phyloP scores from a whole-genome alignment of 495 filamentous ascomycete species.

The Alectoria sarmentosa region DNA sequence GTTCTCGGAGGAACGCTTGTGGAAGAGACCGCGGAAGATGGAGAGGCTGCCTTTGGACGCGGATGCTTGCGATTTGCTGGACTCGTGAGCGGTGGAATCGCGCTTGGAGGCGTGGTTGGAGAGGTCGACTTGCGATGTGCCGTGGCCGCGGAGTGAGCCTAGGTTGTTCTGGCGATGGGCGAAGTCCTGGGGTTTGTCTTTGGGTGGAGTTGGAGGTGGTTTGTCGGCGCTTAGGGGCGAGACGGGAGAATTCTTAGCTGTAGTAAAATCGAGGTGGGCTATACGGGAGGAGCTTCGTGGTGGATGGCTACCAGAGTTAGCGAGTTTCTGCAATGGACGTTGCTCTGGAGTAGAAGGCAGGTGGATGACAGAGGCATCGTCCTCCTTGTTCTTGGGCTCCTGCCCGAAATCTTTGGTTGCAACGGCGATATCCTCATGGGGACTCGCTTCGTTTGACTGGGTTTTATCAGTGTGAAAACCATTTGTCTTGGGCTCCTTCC shows the following conservation, averaged over 20 bases:
- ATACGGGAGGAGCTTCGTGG: conserved; percentile 16
- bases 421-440: not conserved
- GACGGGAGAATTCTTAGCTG: not conserved
- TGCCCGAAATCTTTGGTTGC: not conserved
- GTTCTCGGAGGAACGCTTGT: conserved; percentile 21
- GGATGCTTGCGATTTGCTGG: conserved; percentile 22
- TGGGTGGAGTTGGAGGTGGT: conserved; percentile 10
- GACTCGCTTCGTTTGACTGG: not conserved
- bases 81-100: conserved; percentile 18
- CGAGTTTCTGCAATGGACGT: not conserved
- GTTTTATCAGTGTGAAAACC: not conserved
- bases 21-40: conserved; percentile 24
- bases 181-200: conserved; percentile 14
- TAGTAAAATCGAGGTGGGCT: conserved; percentile 3
- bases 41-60: conserved; percentile 22
- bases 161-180: conserved; percentile 21
- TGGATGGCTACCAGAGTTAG: conserved; percentile 10
- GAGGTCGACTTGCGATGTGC: conserved; percentile 18
- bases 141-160: conserved; percentile 14
- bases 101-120: conserved; percentile 8
- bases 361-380: not conserved
- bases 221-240: conserved; percentile 1
- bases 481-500: not conserved
- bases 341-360: conserved; percentile 8
- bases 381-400: not conserved